Percentiles rank a stretch among this genome's conserved stretches.
These are phyloP conservation scores for Cladophialophora carrionii DNA, from an alignment of 2,329 filamentous ascomycete genomes.

Conservation along the genomic window DNA sequence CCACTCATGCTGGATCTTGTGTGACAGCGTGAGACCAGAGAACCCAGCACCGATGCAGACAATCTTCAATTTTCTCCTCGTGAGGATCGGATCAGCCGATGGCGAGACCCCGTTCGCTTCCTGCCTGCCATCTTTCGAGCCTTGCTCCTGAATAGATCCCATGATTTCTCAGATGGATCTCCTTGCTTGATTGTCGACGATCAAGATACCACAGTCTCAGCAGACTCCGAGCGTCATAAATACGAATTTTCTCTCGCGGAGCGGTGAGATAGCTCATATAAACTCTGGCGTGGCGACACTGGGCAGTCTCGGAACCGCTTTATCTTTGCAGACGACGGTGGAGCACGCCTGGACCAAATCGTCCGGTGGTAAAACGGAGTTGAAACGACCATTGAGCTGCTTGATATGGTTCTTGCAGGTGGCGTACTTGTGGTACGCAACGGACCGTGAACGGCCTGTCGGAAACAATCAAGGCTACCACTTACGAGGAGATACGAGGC, in stretches of 20 bases:
- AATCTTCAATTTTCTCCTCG: constrained; percentile 33
- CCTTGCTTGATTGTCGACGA: too few species aligned
- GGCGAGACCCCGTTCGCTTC: constrained; percentile 10
- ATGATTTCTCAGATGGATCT: not conserved
- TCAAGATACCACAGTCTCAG: too few species aligned
- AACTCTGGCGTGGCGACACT: too few species aligned
- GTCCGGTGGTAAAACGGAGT: too few species aligned
- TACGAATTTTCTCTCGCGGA: not conserved
- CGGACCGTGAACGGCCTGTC: too few species aligned
- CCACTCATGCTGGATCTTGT: constrained; percentile 27
- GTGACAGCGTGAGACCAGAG: constrained; percentile 31
- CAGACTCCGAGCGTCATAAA: not conserved
- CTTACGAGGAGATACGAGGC: too few species aligned
- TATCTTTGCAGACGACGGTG: constrained; percentile 12
- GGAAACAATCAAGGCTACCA: too few species aligned
- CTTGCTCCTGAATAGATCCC: constrained; percentile 16
- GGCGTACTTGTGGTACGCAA: too few species aligned
- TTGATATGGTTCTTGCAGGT: too few species aligned
- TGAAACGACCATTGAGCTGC: constrained; percentile 6
- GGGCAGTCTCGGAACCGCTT: constrained; percentile 4
- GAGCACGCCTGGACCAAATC: constrained; percentile 4
- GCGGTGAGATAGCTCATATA: too few species aligned
- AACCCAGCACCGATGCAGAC: constrained; percentile 35
- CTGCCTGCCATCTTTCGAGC: constrained; percentile 11
- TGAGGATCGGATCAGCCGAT: constrained; percentile 14